Conservation (phyloP, 2,329 filamentous ascomycete genomes). For the Alternaria triticimaculans region DNA sequence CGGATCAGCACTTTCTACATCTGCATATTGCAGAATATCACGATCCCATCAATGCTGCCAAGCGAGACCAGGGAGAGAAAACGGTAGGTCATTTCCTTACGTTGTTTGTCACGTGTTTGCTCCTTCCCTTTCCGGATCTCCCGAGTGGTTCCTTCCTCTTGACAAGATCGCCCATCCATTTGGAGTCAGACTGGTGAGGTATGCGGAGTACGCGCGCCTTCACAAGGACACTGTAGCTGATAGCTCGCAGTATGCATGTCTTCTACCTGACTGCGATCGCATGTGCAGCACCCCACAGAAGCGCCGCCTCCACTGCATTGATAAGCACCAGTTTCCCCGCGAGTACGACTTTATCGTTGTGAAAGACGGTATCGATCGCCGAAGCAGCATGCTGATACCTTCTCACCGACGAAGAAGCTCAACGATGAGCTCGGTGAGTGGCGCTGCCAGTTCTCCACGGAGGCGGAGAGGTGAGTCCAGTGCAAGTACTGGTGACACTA, state of each 20-base stretch:
- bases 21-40: constrained; percentile 93
- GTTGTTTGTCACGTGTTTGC: neutral
- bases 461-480: constrained; percentile 29
- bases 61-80: constrained; percentile 80
- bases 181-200: neutral
- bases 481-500: constrained; percentile 25
- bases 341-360: constrained; percentile 65
- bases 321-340: constrained; percentile 90
- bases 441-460: constrained; percentile 1
- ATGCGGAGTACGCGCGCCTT: constrained; percentile 10
- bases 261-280: constrained; percentile 85
- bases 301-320: constrained; percentile 84
- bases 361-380: constrained; percentile 86
- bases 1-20: constrained; percentile 77
- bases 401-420: constrained; percentile 44
- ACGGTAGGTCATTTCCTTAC: constrained; percentile 65
- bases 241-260: constrained; percentile 75
- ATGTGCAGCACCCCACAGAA: constrained; percentile 85
- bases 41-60: constrained; percentile 76
- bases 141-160: neutral
- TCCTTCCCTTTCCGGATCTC: neutral
- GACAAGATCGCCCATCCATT: neutral
- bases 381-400: constrained; percentile 74
- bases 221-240: constrained; percentile 15
- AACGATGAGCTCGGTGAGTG: constrained; percentile 25